Base-by-base conservation (phyloP, 345 rosid genomes). In the Lenwebbia sp. region DNA sequence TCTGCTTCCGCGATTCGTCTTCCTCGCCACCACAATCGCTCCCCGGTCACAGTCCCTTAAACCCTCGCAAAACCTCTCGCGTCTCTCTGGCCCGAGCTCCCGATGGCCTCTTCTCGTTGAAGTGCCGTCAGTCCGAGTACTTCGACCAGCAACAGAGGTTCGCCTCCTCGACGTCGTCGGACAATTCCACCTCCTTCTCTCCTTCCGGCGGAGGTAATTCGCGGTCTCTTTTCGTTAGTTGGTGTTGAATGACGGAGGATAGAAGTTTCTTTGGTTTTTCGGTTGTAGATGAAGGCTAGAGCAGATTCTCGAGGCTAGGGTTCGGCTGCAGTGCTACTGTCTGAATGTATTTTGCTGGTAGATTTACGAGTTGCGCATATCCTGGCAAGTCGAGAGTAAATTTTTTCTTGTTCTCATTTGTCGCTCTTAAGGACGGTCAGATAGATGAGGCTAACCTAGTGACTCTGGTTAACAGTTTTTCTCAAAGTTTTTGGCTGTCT, bases 41-140 rank as follows among this genome's bases (percentile, higher is more conserved):
- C 90, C 75, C 86, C 65, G 65, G 82, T 56, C 13, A 76, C 75
- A 50, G 26, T 28, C 83, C 33, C 83, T 86, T 82, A 84, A n/a
- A 58, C 87, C 37, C 58, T 85, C 85, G 74, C 44, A 88, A 87
- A 85, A 87, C 54, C 15, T 84, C 51, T 58, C 52, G 84, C 83
- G 54, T 88, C 44, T 84, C 91, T 9, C 44, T 86, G 17, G 65
- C 90, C 82, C 87, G 88, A 83, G 54, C 82, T 51, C 85, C 75
- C 52, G 19, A 3, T 37, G 41, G 84, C 85, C 86, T 62, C 30
- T 87, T 92, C 84, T 85, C 92, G 19, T 87, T 95, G 30, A 91
- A 91, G 86, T 92, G 94, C 90, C 93, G 95, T 15, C 96, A 93
- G 82, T 87, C 92, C 30, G 94, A 95, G 88, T 93, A 91, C 90